Evolutionary conservation across 805 yeast genomes (phyloP).

Genomic region (Nakazawaea sp.): DNA sequence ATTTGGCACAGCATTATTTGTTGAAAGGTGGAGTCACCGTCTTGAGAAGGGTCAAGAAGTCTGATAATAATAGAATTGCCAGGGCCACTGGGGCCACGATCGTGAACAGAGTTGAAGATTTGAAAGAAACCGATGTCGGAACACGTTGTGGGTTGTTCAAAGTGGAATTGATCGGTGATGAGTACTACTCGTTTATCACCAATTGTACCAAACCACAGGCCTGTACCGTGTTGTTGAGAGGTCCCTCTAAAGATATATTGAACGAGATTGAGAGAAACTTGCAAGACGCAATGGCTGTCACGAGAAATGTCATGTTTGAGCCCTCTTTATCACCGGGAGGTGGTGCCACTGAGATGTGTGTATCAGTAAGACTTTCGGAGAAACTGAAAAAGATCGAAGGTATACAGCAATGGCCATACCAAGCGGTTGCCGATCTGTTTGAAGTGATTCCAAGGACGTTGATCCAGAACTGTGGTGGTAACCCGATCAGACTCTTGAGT

Average conservation of each 20-base stretch:
- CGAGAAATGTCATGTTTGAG: constrained; percentile 90
- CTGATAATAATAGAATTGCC: constrained; percentile 93
- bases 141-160: constrained; percentile 84
- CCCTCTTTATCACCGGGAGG: constrained; percentile 98
- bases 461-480: constrained; percentile 97
- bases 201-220: constrained; percentile 85
- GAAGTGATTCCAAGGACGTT: constrained; percentile 98
- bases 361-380: constrained; percentile 80
- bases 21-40: constrained; percentile 91
- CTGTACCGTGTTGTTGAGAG: constrained; percentile 87
- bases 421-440: constrained; percentile 97
- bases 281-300: constrained; percentile 98
- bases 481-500: constrained; percentile 83
- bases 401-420: constrained; percentile 97
- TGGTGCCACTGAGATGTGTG: constrained; percentile 99
- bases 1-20: constrained; percentile 93
- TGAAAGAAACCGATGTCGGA: constrained; percentile 88
- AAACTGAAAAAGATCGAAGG: constrained; percentile 91
- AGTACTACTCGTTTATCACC: constrained; percentile 81
- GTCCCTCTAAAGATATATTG: constrained; percentile 93
- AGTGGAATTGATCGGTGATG: constrained; percentile 95
- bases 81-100: constrained; percentile 97
- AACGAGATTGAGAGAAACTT: constrained; percentile 95
- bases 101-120: constrained; percentile 91
- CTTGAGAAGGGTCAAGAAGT: constrained; percentile 88